Base-by-base conservation (phyloP, 768 basidiomycete genomes). In the Psilocybe tampanensis region DNA sequence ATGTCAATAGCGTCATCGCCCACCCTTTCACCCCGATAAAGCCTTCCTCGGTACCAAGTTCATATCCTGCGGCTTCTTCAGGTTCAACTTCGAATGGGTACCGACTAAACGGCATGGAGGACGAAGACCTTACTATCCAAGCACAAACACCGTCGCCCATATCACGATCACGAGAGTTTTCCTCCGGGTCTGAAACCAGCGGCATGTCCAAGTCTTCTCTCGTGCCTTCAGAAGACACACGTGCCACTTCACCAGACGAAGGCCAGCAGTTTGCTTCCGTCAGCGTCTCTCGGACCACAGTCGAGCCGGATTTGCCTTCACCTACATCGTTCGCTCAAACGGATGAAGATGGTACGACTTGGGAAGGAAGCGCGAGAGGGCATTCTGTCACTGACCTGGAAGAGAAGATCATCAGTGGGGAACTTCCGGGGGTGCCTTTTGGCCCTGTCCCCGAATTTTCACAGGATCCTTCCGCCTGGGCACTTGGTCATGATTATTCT, bases 401-500 rank as follows among this genome's bases (percentile, higher is more conserved):
- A 65, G 84, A 84, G 59, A 85, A 84, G 67, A 72, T 85, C 23
- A 70, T 78, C 52, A 71, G 81, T 64, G 85, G 82, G 48, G 78
- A 83, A 21, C 66, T 84, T 6, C 83, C 84, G 2, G 62, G 74
- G 32, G 75, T 80, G 5, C 83, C 86, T 48, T 72, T 76, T 22
- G 77, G 78, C 39, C 69, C 75, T 21, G 68, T 80, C 52, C 72
- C 74, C 44, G 71, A 74, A 59, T 63, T 66, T 59, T 49, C 67
- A 55, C 68, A 74, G 53, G 80, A 82, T 61, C 76, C 83, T 22
- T 72, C 77, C 44, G 68, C 76, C 13, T 86, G 80, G 81, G 78
- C 83, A 70, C 72, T 82, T 60, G 77, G 83, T n/a, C 85, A 91
- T 68, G 94, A 97, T 64, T 92, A 95, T 70, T 79, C 86, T 12